These are phyloP conservation scores for Dimocarpus longan DNA, from an alignment of 345 rosid genomes.

Conservation along the genomic window DNA sequence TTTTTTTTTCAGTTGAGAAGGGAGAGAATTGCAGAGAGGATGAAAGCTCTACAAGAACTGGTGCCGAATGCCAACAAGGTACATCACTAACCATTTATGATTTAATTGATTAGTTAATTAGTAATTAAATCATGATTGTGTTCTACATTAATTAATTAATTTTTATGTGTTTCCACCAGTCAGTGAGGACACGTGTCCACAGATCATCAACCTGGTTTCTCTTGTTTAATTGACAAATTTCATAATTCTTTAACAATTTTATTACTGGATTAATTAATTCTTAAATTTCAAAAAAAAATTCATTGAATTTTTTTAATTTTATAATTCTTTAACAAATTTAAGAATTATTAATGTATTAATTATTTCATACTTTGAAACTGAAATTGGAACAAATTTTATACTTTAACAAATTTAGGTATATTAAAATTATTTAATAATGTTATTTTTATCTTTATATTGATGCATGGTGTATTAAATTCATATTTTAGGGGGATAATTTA, in stretches of 20 bases:
- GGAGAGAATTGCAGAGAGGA: slow-evolving; percentile 96
- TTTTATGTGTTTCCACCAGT: background rate
- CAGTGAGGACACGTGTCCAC: background rate
- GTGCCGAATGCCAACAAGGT: slow-evolving; percentile 99
- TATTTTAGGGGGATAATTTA: background rate
- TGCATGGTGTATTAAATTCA: background rate
- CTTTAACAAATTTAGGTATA: no score
- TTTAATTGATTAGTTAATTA: background rate
- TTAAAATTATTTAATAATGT: no score
- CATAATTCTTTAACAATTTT: background rate
- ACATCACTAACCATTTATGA: background rate
- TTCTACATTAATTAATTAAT: background rate
- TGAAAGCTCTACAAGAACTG: slow-evolving; percentile 96
- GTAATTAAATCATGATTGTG: background rate
- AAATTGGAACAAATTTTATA: background rate
- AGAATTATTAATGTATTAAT: no score
- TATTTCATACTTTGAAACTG: background rate
- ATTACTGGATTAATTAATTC: no score
- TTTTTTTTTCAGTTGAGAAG: slow-evolving; percentile 71
- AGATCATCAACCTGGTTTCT: background rate
- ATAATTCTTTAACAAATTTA: background rate
- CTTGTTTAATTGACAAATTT: no score
- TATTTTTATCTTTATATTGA: no score
- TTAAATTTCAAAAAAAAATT: no score
- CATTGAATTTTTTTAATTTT: no score